Evolutionary conservation across 352 stramenopile genomes (phyloP).

Genomic region (Pseudoperonospora humuli): DNA sequence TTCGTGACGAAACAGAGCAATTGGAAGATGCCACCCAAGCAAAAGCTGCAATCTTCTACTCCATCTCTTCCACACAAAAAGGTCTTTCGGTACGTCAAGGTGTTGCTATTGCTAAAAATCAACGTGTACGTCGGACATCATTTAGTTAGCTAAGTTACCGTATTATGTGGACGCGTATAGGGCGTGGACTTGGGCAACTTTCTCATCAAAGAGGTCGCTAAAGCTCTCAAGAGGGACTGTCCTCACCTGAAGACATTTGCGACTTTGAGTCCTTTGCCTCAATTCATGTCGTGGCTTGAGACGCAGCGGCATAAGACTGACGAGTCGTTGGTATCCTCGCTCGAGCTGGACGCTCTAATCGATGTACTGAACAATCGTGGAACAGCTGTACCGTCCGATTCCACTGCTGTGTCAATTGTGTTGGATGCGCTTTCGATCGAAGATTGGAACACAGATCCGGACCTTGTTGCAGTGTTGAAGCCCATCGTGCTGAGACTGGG

Average conservation of each 20-base stretch:
- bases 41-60: slow-evolving; percentile 92
- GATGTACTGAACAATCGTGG: slow-evolving; percentile 19
- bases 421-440: slow-evolving; percentile 35
- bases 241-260: slow-evolving; percentile 81
- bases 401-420: slow-evolving; percentile 25
- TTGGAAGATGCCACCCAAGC: slow-evolving; percentile 49
- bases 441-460: slow-evolving; percentile 40
- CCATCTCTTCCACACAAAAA: slow-evolving; percentile 91
- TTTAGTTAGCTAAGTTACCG: background rate
- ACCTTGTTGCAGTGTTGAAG: slow-evolving; percentile 37
- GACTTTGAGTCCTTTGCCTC: slow-evolving; percentile 92
- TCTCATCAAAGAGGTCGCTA: slow-evolving; percentile 93
- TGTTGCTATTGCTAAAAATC: background rate
- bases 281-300: slow-evolving; percentile 89
- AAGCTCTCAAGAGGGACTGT: slow-evolving; percentile 61
- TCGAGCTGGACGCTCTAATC: slow-evolving; percentile 25
- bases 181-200: slow-evolving; percentile 94
- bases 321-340: slow-evolving; percentile 24
- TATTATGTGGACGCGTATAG: slow-evolving; percentile 21
- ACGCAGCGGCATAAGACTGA: slow-evolving; percentile 52
- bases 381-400: background rate
- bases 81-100: slow-evolving; percentile 55
- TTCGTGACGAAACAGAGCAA: slow-evolving; percentile 70
- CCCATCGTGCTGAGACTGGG: slow-evolving; percentile 62
- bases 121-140: background rate